Evolutionary conservation across 805 yeast species (phyloP), one percentile per base, ranked within the genome.

Genomic region (Torulaspora gathmanii): DNA sequence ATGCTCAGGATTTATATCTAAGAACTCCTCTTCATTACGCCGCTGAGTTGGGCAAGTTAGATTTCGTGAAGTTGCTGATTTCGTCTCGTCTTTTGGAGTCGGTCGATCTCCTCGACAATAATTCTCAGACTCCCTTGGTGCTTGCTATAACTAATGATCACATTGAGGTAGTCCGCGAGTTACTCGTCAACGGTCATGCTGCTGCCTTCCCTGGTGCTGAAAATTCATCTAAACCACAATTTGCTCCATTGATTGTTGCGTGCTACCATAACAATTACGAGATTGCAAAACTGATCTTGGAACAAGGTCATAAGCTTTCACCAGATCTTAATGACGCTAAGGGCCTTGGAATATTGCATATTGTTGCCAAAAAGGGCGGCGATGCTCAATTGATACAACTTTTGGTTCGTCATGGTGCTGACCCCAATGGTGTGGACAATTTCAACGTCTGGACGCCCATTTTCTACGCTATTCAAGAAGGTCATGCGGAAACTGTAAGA

Each of bases 361-460:
- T 91, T 28, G 88, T 83, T 22, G 90, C 97, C 0, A 77, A 93
- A 40, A 80, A 84, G 5, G 97, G 97, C 16, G 67, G 65, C 1
- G 88, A 83, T 60, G 71, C 73, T 51, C 70, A 79, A 46, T 70
- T 91, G 26, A 80, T 93, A 10, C 77, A 82, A 25, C 64, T 89
- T 37, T 68, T 93, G 27, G 73, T 86, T 1, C 68, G 75, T n/a
- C 74, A 83, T 51, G 91, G 90, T 4, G 83, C 86, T 1, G 79
- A 83, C 56, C 79, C 91, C 4, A 86, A 93, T 64, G 81, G 78
- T 47, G 57, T 82, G 7, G 98, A 93, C 65, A 84, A 86, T 42
- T 80, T 88, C 45, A 89, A 90, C 60, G 84, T 83, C 55, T 93
- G 98, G 97, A 82, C 96, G 0, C 95, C 98, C 0, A 74, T 93